phyloP scores from a whole-genome alignment of 2,329 filamentous ascomycete genomes.

The Penicillium sp. region DNA sequence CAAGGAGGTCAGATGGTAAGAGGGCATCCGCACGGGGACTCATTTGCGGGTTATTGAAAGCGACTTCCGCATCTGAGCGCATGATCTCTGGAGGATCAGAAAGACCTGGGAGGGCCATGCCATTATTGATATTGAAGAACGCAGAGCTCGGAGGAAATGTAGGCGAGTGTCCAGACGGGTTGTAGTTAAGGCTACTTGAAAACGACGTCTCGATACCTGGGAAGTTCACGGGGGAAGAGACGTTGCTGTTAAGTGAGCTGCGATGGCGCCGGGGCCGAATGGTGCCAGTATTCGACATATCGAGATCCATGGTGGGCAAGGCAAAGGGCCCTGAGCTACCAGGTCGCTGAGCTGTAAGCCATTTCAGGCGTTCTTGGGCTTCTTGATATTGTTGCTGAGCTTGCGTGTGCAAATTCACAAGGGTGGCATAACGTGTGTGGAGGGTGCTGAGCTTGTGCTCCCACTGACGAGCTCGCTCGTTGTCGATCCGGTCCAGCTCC shows the following conservation, averaged over 20 bases:
- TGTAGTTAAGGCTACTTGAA: conserved; percentile 46
- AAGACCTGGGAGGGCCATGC: conserved; percentile 56
- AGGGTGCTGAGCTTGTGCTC: conserved; percentile 45
- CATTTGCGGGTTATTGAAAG: conserved; percentile 61
- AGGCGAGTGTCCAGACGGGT: conserved; percentile 52
- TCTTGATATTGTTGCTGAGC: conserved; percentile 48
- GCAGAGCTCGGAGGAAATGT: conserved; percentile 52
- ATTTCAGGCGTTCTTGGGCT: conserved; percentile 47
- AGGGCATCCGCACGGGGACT: conserved; percentile 62
- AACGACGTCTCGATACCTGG: conserved; percentile 42
- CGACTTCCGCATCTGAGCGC: conserved; percentile 53
- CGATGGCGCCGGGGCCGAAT: conserved; percentile 48
- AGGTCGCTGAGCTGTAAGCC: conserved; percentile 42
- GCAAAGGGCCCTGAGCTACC: conserved; percentile 42
- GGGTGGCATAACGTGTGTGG: conserved; percentile 44
- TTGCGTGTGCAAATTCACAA: conserved; percentile 44
- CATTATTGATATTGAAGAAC: conserved; percentile 63
- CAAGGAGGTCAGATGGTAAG: conserved; percentile 60
- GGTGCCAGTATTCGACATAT: conserved; percentile 40
- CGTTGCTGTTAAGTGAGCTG: conserved; percentile 48
- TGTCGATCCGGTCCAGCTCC: conserved; percentile 52
- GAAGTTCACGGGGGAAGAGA: conserved; percentile 48
- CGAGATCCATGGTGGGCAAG: conserved; percentile 44
- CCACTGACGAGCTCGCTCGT: conserved; percentile 49
- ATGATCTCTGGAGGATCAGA: conserved; percentile 40